Base-by-base conservation (phyloP, 192 early-diverging fungal genomes). In the Lunasporangiospora selenospora region DNA sequence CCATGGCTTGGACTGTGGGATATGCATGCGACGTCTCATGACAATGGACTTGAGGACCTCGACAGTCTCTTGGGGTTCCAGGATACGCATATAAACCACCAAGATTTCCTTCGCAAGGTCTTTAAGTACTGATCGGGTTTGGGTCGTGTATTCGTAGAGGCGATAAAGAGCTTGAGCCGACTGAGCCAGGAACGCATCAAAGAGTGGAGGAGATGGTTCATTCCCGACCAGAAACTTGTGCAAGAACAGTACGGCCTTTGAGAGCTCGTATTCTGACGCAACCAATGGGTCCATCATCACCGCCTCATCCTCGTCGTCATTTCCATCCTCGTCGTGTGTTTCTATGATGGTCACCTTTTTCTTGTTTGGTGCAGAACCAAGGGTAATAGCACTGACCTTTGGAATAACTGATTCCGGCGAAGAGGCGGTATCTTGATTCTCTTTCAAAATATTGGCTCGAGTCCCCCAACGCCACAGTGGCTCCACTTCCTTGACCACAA, bases 161-260 rank as follows among this genome's bases (percentile, higher is more conserved):
- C 87, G 78, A 50, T 90, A 83, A 0, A 90, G 70, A 15, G 84
- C 78, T 21, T 77, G 67, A 39, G 87, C 75, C 1, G 78, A 63
- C 7, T 83, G 77, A 0, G 63, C 65, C 21, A 90, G 63, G 30
- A 92, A 82, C 4, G 71, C 66, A 27, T 83, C 77, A 29, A 90
- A 79, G 36, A 90, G 52, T 31, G 53, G 46, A 18, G 83, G 80
- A 0, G 87, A 83, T 4, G 89, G 85, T 45, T 87, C 83, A 23
- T 85, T 86, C 21, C 79, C 81, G 3, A 87, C 79, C 24, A 91
- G 63, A 8, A 92, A 62, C 43, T 60, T 64, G 52, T 84, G 80
- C 34, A 92, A 38, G 9, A 78, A 71, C 12, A 69, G 51, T 18
- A 92, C 53, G 0, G 83, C 52, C 13, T 55, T 63, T 10, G 52